Evolutionary conservation across 257 asterid species (phyloP), one percentile per base, ranked within the genome.

Genomic region (Solanum appendiculatum): DNA sequence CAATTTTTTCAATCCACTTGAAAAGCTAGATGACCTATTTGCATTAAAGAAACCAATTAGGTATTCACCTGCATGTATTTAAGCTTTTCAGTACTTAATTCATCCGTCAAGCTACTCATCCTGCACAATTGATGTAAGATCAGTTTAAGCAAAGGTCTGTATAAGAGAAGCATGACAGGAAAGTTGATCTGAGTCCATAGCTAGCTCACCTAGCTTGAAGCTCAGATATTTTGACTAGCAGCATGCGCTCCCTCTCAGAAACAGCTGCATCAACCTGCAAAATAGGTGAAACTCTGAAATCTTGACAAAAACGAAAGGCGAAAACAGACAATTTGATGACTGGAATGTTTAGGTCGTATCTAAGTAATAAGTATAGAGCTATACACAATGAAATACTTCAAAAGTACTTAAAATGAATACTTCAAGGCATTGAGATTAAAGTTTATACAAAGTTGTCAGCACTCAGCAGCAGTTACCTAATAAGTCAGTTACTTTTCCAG

Each of bases 71-170:
- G 98, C 94, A 86, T 87, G 89, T 93, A 91, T 90, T 94, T 96
- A 5, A 92, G 86, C 88, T 88, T 96, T 88, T 96, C 99, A 6
- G 94, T 85, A 75, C 91, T 94, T 92, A 96, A 94, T 89, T 96
- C 99, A 68, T 95, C 96, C 1, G 98, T 95, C 96, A 96, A 89
- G 92, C 91, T 90, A 90, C 70, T 91, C 96, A 93, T 93, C 95
- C 99, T 96, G 98, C 91, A 90, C 58, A 18, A 46, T 80, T 46
- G 25, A 48, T 11, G 37, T 46, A 46, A 51, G 29, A 23, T 89
- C 88, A 88, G 89, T 44, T 88, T 82, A 84, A 83, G 85, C 51
- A 81, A 85, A 46, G 56, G 21, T 80, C 85, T 18, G 68, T 9
- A 18, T 29, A 44, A 44, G 63, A 78, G 84, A 80, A 46, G 29